phyloP scores from a whole-genome alignment of 352 stramenopile genomes.

The Sclerospora graminicola region DNA sequence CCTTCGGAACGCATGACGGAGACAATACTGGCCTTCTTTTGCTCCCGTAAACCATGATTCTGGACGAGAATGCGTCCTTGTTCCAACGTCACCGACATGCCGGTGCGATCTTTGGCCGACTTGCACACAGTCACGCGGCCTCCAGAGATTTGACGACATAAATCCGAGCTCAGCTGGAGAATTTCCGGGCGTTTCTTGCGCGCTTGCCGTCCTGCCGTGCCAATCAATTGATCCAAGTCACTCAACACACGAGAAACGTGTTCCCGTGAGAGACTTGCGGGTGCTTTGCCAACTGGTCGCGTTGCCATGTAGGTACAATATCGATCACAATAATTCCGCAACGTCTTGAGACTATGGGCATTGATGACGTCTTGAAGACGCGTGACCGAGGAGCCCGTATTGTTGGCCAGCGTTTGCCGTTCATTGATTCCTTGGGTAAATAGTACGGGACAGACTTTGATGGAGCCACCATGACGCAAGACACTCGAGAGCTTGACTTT shows the following conservation, averaged over 20 bases:
- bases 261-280: slow-evolving; percentile 31
- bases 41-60: slow-evolving; percentile 53
- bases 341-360: slow-evolving; percentile 51
- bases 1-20: slow-evolving; percentile 77
- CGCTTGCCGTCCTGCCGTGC: slow-evolving; percentile 43
- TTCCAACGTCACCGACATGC: slow-evolving; percentile 95
- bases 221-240: slow-evolving; percentile 67
- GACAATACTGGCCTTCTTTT: slow-evolving; percentile 70
- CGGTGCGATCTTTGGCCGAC: slow-evolving; percentile 95
- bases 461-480: slow-evolving; percentile 42
- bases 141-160: slow-evolving; percentile 73
- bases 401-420: slow-evolving; percentile 88
- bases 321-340: slow-evolving; percentile 61
- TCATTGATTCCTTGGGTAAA: slow-evolving; percentile 90
- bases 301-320: slow-evolving; percentile 63
- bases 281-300: slow-evolving; percentile 22
- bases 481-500: slow-evolving; percentile 60
- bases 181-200: slow-evolving; percentile 82
- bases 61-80: slow-evolving; percentile 84
- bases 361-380: slow-evolving; percentile 78
- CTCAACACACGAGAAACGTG: slow-evolving; percentile 42
- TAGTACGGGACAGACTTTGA: slow-evolving; percentile 64
- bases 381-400: slow-evolving; percentile 70
- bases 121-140: slow-evolving; percentile 94
- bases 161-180: slow-evolving; percentile 71